These are phyloP conservation scores for Colletotrichum karsti DNA, from an alignment of 2,329 filamentous ascomycete genomes.

Conservation along the genomic window DNA sequence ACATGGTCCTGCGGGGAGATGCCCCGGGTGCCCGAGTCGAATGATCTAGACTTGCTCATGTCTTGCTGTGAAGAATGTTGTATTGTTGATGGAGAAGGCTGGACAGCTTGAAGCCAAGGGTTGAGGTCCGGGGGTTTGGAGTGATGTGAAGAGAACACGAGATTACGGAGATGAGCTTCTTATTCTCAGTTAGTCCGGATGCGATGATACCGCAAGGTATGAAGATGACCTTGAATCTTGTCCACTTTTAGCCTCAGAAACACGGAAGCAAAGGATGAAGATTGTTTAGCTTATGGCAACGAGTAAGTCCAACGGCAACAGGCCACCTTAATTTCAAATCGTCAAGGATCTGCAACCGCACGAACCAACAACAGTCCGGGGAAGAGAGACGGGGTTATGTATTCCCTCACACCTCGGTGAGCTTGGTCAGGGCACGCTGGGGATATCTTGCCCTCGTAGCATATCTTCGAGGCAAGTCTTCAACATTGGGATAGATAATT, in stretches of 20 bases:
- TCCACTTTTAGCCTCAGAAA: background rate
- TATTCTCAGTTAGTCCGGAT: too few relatives aligned
- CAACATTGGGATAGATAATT: too few relatives aligned
- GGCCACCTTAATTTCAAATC: background rate
- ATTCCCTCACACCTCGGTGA: background rate
- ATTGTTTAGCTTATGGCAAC: background rate
- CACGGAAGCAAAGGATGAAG: background rate
- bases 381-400: background rate
- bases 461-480: too few relatives aligned
- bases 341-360: background rate
- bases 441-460: too few relatives aligned
- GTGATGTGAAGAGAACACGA: background rate
- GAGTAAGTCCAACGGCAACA: background rate
- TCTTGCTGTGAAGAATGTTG: background rate
- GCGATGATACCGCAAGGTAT: background rate
- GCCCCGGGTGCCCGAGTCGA: slow-evolving; percentile 9
- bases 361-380: background rate
- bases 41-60: background rate
- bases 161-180: background rate
- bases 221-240: background rate
- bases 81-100: background rate
- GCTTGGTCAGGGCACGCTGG: background rate
- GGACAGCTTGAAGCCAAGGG: background rate
- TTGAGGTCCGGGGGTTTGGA: background rate
- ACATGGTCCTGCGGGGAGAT: background rate